Percentiles rank a stretch among this genome's conserved stretches.
phyloP scores from a whole-genome alignment of 2,329 filamentous ascomycete species.

The Stylonectria norvegica region DNA sequence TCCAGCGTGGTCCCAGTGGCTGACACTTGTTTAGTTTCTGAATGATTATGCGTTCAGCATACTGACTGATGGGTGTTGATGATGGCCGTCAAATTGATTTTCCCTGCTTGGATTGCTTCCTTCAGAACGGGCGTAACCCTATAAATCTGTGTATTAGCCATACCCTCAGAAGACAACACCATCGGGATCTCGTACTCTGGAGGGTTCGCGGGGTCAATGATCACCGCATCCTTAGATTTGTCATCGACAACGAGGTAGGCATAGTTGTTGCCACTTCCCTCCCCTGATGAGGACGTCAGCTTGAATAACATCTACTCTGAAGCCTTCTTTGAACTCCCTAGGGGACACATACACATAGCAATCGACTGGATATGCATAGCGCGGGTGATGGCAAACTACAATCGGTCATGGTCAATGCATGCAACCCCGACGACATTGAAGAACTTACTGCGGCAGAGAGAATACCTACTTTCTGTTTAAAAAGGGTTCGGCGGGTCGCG shows the following conservation, averaged over 20 bases:
- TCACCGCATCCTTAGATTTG: constrained; percentile 71
- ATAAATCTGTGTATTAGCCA: constrained; percentile 5
- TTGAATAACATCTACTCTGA: background rate
- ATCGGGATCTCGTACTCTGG: constrained; percentile 58
- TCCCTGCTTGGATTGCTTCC: constrained; percentile 64
- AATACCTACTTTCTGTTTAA: constrained; percentile 30
- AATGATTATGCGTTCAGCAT: background rate
- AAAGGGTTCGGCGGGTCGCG: constrained; percentile 34
- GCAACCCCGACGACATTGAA: constrained; percentile 1
- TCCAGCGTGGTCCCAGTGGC: constrained; percentile 91
- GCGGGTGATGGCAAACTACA: constrained; percentile 21
- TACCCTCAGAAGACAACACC: background rate
- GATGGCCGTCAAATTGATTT: constrained; percentile 82
- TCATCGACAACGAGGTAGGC: constrained; percentile 79
- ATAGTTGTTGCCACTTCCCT: constrained; percentile 76
- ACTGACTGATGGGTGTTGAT: constrained; percentile 96
- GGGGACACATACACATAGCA: constrained; percentile 71
- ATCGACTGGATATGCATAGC: constrained; percentile 83
- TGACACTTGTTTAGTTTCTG: constrained; percentile 35
- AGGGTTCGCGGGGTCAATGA: constrained; percentile 78
- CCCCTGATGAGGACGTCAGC: constrained; percentile 52
- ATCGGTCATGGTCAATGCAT: background rate
- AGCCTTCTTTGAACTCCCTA: background rate
- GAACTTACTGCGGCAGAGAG: constrained; percentile 20
- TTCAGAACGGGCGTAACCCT: constrained; percentile 66